Conservation (phyloP, 1,284 basidiomycete species). For the Cryptococcus amylolentus region DNA sequence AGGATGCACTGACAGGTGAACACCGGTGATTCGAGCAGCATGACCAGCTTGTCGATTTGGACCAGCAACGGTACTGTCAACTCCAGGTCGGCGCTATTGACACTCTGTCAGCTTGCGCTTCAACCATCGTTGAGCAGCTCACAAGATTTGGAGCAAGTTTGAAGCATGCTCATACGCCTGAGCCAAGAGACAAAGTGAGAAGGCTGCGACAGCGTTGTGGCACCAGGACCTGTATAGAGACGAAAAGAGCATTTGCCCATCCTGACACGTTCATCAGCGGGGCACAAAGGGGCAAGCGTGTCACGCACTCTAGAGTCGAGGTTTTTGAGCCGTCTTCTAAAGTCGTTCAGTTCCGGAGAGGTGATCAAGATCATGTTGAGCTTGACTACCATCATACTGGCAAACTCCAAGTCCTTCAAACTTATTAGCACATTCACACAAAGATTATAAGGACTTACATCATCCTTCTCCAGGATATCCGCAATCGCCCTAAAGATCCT, state of each 20-base stretch:
- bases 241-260: slow-evolving; percentile 85
- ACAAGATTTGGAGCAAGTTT: slow-evolving; percentile 96
- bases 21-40: slow-evolving; percentile 95
- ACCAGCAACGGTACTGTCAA: slow-evolving; percentile 92
- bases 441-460: slow-evolving; percentile 56
- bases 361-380: slow-evolving; percentile 95
- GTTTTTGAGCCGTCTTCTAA: slow-evolving; percentile 86
- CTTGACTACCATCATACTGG: slow-evolving; percentile 95
- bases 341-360: slow-evolving; percentile 89
- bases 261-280: slow-evolving; percentile 55
- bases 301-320: slow-evolving; percentile 77
- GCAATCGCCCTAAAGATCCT: slow-evolving; percentile 93
- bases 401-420: slow-evolving; percentile 85
- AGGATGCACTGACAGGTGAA: slow-evolving; percentile 73
- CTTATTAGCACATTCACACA: neutral
- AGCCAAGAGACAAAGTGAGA: slow-evolving; percentile 90
- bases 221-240: slow-evolving; percentile 96
- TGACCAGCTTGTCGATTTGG: slow-evolving; percentile 97
- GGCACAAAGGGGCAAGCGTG: neutral
- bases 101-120: neutral
- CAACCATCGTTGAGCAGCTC: slow-evolving; percentile 39
- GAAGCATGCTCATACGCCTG: slow-evolving; percentile 99
- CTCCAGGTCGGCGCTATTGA: slow-evolving; percentile 86
- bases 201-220: slow-evolving; percentile 95
- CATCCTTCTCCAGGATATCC: slow-evolving; percentile 96